Conservation (phyloP, 2,329 filamentous ascomycete species). For the Fusarium fracticaudum region DNA sequence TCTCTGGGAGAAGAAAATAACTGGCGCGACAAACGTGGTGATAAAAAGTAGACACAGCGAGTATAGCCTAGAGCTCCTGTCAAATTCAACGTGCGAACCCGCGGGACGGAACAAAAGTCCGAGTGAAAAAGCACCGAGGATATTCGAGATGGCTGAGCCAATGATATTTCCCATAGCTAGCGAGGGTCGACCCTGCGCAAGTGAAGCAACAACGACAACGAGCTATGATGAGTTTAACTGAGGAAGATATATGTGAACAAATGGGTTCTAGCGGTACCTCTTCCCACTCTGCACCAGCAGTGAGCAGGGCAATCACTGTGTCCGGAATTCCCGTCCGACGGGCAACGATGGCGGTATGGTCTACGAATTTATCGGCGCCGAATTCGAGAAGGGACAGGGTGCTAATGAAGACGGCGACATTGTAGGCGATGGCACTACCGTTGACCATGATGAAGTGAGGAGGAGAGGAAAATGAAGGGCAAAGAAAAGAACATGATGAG, state of each 20-base stretch:
- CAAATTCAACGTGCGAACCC: not conserved
- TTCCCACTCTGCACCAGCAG: not conserved
- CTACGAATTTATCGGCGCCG: not conserved
- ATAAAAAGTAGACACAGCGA: accelerated
- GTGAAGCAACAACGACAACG: not conserved
- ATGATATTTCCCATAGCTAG: not conserved
- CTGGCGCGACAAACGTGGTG: not conserved
- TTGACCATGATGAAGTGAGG: not conserved
- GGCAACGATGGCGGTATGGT: not conserved
- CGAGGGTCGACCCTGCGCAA: not conserved
- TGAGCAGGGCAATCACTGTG: not conserved
- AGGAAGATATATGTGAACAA: accelerated
- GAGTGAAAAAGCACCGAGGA: not conserved
- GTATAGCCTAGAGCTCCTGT: not conserved
- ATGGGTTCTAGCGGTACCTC: not conserved
- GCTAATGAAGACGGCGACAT: not conserved
- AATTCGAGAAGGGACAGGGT: not conserved
- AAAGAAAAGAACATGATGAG: not conserved
- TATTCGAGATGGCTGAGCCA: not conserved
- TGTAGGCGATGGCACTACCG: not conserved
- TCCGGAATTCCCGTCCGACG: not conserved
- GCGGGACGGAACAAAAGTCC: not conserved
- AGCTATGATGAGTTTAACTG: not conserved
- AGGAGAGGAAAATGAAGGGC: accelerated
- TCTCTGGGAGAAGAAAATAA: not conserved